Evolutionary conservation across 805 yeast species (phyloP).

Genomic region (Starmerella stigmatis): DNA sequence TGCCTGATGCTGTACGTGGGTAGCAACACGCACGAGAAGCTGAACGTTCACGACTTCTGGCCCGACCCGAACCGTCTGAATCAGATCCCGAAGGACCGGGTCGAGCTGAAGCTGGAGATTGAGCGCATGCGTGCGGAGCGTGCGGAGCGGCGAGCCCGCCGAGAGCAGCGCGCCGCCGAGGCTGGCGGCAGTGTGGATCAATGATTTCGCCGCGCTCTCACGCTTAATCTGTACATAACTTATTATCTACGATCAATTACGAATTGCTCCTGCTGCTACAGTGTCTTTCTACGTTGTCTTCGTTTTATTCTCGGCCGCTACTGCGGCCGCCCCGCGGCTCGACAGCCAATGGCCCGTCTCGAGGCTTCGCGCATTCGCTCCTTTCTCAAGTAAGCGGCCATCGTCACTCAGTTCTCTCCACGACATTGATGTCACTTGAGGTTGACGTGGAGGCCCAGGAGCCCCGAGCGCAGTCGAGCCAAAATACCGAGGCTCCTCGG

Average conservation of each 20-base stretch:
- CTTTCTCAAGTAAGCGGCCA: too few relatives aligned
- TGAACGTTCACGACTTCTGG: slow-evolving; percentile 91
- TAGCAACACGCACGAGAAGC: slow-evolving; percentile 74
- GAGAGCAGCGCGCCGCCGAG: neutral
- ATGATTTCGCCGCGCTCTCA: neutral
- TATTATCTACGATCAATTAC: too few relatives aligned
- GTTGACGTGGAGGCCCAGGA: slow-evolving; percentile 18
- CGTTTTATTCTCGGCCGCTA: too few relatives aligned
- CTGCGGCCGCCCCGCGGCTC: too few relatives aligned
- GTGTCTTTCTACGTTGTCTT: too few relatives aligned
- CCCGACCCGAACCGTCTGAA: slow-evolving; percentile 90
- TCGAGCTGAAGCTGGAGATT: slow-evolving; percentile 81
- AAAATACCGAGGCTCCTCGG: slow-evolving; percentile 1
- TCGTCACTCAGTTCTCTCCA: too few relatives aligned
- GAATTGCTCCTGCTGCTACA: too few relatives aligned
- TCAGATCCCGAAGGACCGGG: slow-evolving; percentile 85
- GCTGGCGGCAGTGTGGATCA: neutral
- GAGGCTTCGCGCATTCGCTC: too few relatives aligned
- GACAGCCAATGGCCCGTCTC: too few relatives aligned
- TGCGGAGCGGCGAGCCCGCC: slow-evolving; percentile 24
- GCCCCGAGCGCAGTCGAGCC: neutral
- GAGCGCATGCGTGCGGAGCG: slow-evolving; percentile 77
- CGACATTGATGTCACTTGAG: slow-evolving; percentile 15
- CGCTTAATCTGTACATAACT: neutral
- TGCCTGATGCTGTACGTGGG: slow-evolving; percentile 92